These are phyloP conservation scores for Leptosphaerulina australis DNA, from an alignment of 2,329 filamentous ascomycete species.

Conservation along the genomic window DNA sequence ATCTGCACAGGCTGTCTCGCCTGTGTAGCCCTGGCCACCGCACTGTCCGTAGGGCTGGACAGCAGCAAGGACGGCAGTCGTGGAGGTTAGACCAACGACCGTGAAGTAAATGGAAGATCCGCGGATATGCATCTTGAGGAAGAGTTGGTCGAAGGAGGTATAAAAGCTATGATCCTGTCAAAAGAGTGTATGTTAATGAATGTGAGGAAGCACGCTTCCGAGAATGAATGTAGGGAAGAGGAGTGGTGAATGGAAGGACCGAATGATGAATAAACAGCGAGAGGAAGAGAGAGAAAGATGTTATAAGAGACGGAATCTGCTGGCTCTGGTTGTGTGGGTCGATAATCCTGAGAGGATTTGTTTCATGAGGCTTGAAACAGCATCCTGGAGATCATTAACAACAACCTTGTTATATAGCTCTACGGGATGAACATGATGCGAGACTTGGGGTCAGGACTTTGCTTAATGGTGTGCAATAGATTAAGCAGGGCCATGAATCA, in stretches of 20 bases:
- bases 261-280: constrained; percentile 3
- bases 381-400: constrained; percentile 34
- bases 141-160: neutral
- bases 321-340: constrained; percentile 12
- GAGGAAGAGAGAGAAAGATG: neutral
- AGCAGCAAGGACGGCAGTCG: constrained; percentile 36
- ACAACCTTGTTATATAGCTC: constrained; percentile 3
- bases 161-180: constrained; percentile 27
- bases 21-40: constrained; percentile 51
- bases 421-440: neutral
- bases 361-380: constrained; percentile 27
- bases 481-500: neutral
- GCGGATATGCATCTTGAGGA: constrained; percentile 31
- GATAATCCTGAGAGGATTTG: constrained; percentile 10
- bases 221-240: constrained; percentile 11
- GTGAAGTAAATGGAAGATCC: constrained; percentile 33
- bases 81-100: constrained; percentile 36
- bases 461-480: neutral
- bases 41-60: constrained; percentile 52
- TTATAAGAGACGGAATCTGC: constrained; percentile 15
- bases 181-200: constrained; percentile 25
- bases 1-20: constrained; percentile 48
- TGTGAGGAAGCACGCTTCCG: constrained; percentile 33
- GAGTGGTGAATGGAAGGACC: constrained; percentile 16
- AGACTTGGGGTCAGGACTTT: neutral